Conservation (phyloP, 257 asterid species). For the Solanum dulcamara region DNA sequence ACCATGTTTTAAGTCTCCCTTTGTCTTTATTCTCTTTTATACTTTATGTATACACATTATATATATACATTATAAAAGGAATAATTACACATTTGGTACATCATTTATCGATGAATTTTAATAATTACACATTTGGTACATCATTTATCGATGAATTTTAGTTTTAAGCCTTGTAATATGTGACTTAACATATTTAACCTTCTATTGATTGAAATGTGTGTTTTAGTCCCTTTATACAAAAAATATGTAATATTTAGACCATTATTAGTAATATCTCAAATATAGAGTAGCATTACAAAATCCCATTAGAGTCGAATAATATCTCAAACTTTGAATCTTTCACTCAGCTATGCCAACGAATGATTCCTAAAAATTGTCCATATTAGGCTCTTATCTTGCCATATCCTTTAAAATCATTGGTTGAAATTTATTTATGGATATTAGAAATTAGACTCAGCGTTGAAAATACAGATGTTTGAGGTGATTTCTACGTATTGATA, state of each 20-base stretch:
- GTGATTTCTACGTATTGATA: neutral
- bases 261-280: neutral
- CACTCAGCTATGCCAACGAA: no score
- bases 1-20: neutral
- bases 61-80: neutral
- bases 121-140: no score
- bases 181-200: neutral
- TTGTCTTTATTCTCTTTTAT: neutral
- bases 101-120: neutral
- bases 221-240: neutral
- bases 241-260: neutral
- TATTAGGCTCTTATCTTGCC: neutral
- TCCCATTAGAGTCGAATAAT: no score
- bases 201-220: neutral
- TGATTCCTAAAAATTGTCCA: neutral
- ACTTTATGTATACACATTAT: neutral
- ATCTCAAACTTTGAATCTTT: no score
- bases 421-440: neutral
- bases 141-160: neutral
- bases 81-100: neutral
- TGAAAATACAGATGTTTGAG: neutral
- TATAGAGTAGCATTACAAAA: neutral
- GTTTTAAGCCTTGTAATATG: neutral
- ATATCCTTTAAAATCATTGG: neutral
- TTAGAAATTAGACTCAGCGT: no score